Conservation (phyloP, 2,329 filamentous ascomycete genomes). For the Aspergillus ibericus region DNA sequence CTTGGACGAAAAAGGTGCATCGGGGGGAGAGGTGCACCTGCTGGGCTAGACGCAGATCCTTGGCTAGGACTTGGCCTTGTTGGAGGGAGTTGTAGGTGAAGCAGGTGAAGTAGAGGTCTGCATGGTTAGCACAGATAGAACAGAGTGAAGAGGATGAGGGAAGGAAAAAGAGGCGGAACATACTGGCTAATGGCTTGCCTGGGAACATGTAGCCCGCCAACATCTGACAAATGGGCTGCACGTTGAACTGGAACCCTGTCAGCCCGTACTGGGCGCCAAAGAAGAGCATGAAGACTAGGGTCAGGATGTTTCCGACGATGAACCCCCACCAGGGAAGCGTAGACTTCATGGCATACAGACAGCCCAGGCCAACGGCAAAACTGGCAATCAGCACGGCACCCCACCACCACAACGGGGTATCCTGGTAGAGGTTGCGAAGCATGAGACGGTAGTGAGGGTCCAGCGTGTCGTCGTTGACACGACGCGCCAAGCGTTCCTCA, state of each 20-base stretch:
- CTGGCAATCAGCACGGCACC: neutral
- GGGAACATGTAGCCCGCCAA: conserved; percentile 6
- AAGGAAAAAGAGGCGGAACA: no score
- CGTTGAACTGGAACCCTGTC: conserved; percentile 3
- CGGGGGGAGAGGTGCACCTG: conserved; percentile 1
- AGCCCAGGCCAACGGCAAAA: conserved; percentile 1
- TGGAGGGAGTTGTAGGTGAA: conserved; percentile 5
- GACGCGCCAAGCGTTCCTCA: neutral
- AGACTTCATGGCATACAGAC: conserved; percentile 5
- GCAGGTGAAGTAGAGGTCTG: conserved; percentile 7
- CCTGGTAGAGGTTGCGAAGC: neutral
- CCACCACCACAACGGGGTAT: conserved; percentile 5
- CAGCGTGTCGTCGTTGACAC: neutral
- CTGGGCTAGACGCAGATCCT: conserved; percentile 1
- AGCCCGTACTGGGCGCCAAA: conserved; percentile 2
- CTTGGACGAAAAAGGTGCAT: conserved; percentile 6
- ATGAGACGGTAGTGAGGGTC: conserved; percentile 5
- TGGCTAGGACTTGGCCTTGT: conserved; percentile 1
- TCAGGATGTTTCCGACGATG: conserved; percentile 2
- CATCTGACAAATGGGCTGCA: conserved; percentile 6
- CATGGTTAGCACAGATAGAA: neutral
- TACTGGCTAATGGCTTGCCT: conserved; percentile 2
- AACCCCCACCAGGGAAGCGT: conserved; percentile 6
- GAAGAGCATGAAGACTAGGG: conserved; percentile 5
- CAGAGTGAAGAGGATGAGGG: neutral